phyloP scores from a whole-genome alignment of 73 alveolate species.

The Paramecium caudatum region DNA sequence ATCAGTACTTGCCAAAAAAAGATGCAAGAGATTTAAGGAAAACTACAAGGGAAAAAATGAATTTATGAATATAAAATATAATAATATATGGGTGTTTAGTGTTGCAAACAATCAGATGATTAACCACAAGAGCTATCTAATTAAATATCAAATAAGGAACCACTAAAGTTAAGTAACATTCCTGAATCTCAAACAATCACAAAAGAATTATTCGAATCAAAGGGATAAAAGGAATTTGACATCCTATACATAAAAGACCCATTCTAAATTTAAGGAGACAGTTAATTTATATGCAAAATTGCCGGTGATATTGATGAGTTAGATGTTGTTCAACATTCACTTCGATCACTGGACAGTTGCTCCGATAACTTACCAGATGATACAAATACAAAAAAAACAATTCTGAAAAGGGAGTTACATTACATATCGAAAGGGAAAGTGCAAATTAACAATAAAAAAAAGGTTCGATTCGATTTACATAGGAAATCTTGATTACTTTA shows the following conservation, averaged over 20 bases:
- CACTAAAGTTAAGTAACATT: neutral
- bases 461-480: constrained; percentile 38
- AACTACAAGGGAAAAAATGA: constrained; percentile 9
- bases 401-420: constrained; percentile 6
- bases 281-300: neutral
- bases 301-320: constrained; percentile 5
- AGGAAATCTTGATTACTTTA: constrained; percentile 29
- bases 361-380: constrained; percentile 7
- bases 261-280: neutral
- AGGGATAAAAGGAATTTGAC: constrained; percentile 11
- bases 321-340: neutral
- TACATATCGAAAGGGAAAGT: neutral
- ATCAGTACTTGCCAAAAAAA: constrained; percentile 10
- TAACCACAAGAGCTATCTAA: neutral
- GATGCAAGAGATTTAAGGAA: neutral
- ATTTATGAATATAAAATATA: constrained; percentile 24
- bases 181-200: neutral
- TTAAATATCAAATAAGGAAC: neutral
- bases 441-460: constrained; percentile 24
- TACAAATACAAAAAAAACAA: constrained; percentile 31
- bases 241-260: too few species aligned
- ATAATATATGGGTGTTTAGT: constrained; percentile 45
- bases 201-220: neutral
- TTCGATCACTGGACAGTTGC: constrained; percentile 6
- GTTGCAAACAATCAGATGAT: neutral